Percentiles rank a stretch among this genome's conserved stretches.
Conservation (phyloP, 2,329 filamentous ascomycete species). For the Ascochyta fabae region DNA sequence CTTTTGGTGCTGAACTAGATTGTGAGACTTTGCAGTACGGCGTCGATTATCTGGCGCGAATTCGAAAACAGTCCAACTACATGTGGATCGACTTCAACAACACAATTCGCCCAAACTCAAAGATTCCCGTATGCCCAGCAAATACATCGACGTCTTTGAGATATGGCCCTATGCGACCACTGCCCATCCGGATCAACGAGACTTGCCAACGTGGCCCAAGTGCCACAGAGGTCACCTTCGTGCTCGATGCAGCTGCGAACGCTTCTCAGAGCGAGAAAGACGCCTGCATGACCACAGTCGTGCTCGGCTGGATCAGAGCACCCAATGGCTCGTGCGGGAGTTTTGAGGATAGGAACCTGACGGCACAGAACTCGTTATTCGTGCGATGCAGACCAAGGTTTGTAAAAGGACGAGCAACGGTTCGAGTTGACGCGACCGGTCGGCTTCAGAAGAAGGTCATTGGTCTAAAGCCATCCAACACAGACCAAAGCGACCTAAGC, state of each 20-base stretch:
- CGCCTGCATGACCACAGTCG: conserved; percentile 28
- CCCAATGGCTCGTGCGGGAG: conserved; percentile 20
- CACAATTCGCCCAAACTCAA: not conserved
- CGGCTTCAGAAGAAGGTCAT: conserved; percentile 27
- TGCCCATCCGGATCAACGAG: not conserved
- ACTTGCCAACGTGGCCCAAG: conserved; percentile 8
- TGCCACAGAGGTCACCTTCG: conserved; percentile 23
- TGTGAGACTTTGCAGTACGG: conserved; percentile 40
- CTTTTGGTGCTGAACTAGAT: conserved; percentile 44
- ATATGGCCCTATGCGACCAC: not conserved
- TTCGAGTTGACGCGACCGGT: conserved; percentile 44
- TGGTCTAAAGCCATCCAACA: not conserved
- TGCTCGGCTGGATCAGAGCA: conserved; percentile 39
- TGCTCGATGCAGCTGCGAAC: conserved; percentile 17
- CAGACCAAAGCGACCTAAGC: not conserved
- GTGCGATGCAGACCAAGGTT: conserved; percentile 49
- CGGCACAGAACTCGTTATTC: conserved; percentile 29
- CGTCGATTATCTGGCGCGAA: conserved; percentile 1
- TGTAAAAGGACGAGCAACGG: conserved; percentile 39
- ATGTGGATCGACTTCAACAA: not conserved
- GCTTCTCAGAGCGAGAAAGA: conserved; percentile 25
- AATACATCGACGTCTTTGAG: not conserved
- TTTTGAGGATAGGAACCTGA: not conserved
- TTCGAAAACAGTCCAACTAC: not conserved
- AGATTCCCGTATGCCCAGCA: not conserved